Evolutionary conservation across 2,329 filamentous ascomycete genomes (phyloP).

Genomic region (Penicillium sp.): DNA sequence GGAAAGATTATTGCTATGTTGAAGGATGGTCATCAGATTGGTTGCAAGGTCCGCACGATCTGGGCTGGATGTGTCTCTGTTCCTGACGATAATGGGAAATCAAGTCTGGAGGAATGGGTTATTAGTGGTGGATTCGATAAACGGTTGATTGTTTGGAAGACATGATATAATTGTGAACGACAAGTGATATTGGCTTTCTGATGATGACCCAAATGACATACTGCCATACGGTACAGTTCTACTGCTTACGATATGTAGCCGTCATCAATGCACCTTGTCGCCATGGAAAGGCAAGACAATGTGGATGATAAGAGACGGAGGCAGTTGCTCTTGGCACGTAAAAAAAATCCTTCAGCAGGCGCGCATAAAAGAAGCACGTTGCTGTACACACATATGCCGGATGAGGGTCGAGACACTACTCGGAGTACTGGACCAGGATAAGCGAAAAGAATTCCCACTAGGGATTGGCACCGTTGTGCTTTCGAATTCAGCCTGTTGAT

Average conservation of each 20-base stretch:
- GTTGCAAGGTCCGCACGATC: constrained; percentile 54
- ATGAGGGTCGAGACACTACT: constrained; percentile 8
- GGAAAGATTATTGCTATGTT: constrained; percentile 52
- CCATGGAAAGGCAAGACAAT: constrained; percentile 34
- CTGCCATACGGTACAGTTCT: constrained; percentile 1
- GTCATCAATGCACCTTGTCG: constrained; percentile 45
- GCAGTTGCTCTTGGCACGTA: constrained; percentile 58
- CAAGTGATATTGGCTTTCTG: background rate
- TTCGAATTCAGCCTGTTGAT: constrained; percentile 29
- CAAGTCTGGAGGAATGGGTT: constrained; percentile 47
- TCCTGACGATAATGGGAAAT: constrained; percentile 17
- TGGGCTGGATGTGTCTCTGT: constrained; percentile 48
- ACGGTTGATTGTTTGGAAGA: constrained; percentile 53
- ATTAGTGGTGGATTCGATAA: constrained; percentile 62
- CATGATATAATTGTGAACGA: constrained; percentile 5
- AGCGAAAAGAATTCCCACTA: constrained; percentile 9
- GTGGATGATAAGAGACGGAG: constrained; percentile 48
- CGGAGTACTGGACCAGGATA: constrained; percentile 1
- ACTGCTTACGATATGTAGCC: constrained; percentile 36
- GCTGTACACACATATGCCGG: constrained; percentile 69
- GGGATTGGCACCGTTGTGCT: constrained; percentile 18
- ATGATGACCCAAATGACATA: background rate
- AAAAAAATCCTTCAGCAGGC: constrained; percentile 61
- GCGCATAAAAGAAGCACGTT: constrained; percentile 54
- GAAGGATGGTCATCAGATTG: constrained; percentile 49